Conservation (phyloP, 179 eudicot species). For the Silene coronaria region DNA sequence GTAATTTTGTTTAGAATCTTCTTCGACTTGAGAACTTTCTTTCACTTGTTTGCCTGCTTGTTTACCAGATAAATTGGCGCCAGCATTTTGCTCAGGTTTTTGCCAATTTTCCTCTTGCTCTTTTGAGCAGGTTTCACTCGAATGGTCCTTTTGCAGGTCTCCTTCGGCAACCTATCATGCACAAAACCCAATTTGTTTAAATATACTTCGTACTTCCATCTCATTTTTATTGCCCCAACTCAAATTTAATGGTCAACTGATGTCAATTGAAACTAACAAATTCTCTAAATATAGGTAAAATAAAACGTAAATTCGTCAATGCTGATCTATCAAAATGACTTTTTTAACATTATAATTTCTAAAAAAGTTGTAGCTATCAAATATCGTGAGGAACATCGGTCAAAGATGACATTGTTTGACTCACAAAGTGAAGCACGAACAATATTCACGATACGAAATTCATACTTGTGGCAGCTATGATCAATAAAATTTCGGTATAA, state of each 20-base stretch:
- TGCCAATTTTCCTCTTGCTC: conserved; percentile 51
- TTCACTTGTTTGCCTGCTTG: conserved; percentile 55
- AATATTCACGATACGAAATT: not conserved
- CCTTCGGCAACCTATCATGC: conserved; percentile 42
- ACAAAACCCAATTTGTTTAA: conserved; percentile 15
- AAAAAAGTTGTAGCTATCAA: not conserved
- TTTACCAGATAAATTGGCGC: conserved; percentile 38
- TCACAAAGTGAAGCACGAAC: too few species aligned
- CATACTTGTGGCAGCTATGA: not conserved
- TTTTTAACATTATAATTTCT: too few species aligned
- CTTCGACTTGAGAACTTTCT: conserved; percentile 51
- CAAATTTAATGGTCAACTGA: not conserved
- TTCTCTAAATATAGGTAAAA: too few species aligned
- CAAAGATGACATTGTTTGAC: too few species aligned
- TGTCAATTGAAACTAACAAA: not conserved
- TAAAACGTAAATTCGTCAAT: not conserved
- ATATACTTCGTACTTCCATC: not conserved
- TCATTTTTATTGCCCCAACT: not conserved
- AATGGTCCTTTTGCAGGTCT: conserved; percentile 42
- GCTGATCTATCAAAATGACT: not conserved
- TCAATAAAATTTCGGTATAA: not conserved
- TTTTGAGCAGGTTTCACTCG: conserved; percentile 44
- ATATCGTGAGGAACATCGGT: not conserved
- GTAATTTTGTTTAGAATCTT: conserved; percentile 58
- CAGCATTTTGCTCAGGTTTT: conserved; percentile 40